Percentiles rank a stretch among this genome's conserved stretches.
phyloP scores from a whole-genome alignment of 2,329 filamentous ascomycete species.

The Onygenales sp. region DNA sequence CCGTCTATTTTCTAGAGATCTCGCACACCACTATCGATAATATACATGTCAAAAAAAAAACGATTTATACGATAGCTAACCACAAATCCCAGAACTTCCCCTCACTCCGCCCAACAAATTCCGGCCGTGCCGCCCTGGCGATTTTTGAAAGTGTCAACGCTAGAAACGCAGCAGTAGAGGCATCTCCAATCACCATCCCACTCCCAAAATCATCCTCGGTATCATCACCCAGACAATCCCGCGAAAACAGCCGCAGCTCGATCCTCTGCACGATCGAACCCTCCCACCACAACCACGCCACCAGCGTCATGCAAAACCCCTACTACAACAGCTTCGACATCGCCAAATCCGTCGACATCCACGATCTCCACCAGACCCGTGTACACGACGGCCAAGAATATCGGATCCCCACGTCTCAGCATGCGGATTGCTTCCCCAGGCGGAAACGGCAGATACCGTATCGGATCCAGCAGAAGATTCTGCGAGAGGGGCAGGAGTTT shows the following conservation, averaged over 20 bases:
- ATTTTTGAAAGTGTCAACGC: conserved; percentile 20
- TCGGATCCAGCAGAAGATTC: conserved; percentile 13
- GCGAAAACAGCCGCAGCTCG: conserved; percentile 1
- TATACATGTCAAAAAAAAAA: no score
- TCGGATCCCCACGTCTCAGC: conserved; percentile 17
- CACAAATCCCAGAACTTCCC: neutral
- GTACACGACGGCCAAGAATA: no score
- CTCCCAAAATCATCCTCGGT: conserved; percentile 4
- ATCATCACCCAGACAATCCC: neutral
- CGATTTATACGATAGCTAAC: neutral
- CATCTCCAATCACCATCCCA: conserved; percentile 8
- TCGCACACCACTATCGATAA: no score
- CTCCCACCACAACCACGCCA: conserved; percentile 21
- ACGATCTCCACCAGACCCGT: conserved; percentile 18
- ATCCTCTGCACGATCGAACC: conserved; percentile 17
- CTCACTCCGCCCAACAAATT: neutral
- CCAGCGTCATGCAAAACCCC: conserved; percentile 21
- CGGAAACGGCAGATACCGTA: conserved; percentile 16
- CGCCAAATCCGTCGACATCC: conserved; percentile 15
- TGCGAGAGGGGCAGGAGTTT: conserved; percentile 14
- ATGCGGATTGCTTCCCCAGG: conserved; percentile 24
- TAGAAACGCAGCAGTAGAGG: neutral
- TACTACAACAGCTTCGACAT: conserved; percentile 21
- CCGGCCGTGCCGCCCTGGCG: conserved; percentile 18
- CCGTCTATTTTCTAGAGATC: no score